Evolutionary conservation across 2,329 filamentous ascomycete species (phyloP), one percentile per base, ranked within the genome.

Genomic region (Periconia sp.): DNA sequence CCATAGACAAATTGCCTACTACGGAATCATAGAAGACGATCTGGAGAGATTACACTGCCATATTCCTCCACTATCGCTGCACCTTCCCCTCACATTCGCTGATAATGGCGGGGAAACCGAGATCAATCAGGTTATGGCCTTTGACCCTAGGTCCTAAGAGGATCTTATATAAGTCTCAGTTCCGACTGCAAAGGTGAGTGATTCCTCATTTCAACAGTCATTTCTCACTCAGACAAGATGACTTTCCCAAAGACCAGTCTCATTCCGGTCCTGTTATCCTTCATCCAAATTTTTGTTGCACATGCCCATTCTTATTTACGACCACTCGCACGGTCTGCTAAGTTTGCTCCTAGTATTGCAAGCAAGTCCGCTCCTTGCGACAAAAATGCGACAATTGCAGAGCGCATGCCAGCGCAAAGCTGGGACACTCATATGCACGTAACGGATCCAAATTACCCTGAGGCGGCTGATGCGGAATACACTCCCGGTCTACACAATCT

Each of bases 371-470:
- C 30, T 18, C 47, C 47, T 8, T 17, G 44, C 17, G 41, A 49
- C 10, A 18, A 41, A 10, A 41, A 41, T 41, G 37, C 37, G 11
- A 41, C 37, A 41, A 41, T 41, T 41, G 37, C 37, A 41, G 37
- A 41, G 14, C 59, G 66, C 35, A 74, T 79, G 50, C 79, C 80
- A 3, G 53, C 57, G 14, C 73, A 74, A 14, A 75, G 83, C 52
- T 86, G 84, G 83, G 83, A 86, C 64, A 81, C 79, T 47, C 84
- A 87, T 65, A 86, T 87, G 82, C 85, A 87, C 65, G 78, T 87
- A 33, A 76, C 85, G 46, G 81, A 85, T 49, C 82, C 81, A 0
- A 62, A 71, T 18, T 86, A 82, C 62, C 78, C 81, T 1, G 65
- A 85, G 9, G 71, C 75, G 23, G 55, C 74, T 8, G 63, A 72